Evolutionary conservation across 306 rosid genomes (phyloP).

Genomic region (Mimosa pudica): DNA sequence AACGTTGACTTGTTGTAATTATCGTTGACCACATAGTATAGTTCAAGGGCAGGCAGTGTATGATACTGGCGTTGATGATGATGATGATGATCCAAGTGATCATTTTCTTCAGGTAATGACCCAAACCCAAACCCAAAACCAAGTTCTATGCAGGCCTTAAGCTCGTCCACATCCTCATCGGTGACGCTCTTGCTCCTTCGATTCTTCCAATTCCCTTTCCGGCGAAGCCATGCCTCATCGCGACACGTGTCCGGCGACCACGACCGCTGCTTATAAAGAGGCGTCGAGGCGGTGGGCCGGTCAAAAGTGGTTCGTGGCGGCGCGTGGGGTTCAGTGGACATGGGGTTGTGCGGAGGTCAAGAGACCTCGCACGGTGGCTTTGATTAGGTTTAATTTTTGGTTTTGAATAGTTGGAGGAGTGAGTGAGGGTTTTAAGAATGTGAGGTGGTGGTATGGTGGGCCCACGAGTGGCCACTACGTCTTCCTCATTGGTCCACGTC

Average conservation of each 20-base stretch:
- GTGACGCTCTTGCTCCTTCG: slow-evolving; percentile 85
- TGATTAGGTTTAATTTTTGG: slow-evolving; percentile 26
- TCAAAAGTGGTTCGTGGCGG: background rate
- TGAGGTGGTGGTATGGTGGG: slow-evolving; percentile 34
- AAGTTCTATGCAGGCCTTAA: slow-evolving; percentile 87
- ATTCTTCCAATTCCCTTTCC: slow-evolving; percentile 66
- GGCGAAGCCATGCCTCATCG: slow-evolving; percentile 90
- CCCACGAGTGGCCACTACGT: slow-evolving; percentile 28
- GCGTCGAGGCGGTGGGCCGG: background rate
- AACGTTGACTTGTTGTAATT: slow-evolving; percentile 51
- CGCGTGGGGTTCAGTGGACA: slow-evolving; percentile 38
- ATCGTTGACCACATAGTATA: slow-evolving; percentile 80
- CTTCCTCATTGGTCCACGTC: slow-evolving; percentile 66
- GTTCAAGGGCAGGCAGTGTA: slow-evolving; percentile 81
- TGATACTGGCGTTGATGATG: slow-evolving; percentile 63
- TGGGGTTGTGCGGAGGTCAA: slow-evolving; percentile 78
- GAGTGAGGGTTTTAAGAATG: slow-evolving; percentile 28
- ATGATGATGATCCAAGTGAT: slow-evolving; percentile 53
- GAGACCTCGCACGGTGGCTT: slow-evolving; percentile 74
- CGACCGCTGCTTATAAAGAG: slow-evolving; percentile 80
- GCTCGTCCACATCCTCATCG: slow-evolving; percentile 89
- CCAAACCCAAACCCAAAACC: slow-evolving; percentile 88
- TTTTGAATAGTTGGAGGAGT: slow-evolving; percentile 2
- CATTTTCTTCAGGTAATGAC: slow-evolving; percentile 52
- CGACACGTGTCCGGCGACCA: slow-evolving; percentile 90